phyloP scores from a whole-genome alignment of 805 yeast genomes.

The Saccharomyces mikatae region DNA sequence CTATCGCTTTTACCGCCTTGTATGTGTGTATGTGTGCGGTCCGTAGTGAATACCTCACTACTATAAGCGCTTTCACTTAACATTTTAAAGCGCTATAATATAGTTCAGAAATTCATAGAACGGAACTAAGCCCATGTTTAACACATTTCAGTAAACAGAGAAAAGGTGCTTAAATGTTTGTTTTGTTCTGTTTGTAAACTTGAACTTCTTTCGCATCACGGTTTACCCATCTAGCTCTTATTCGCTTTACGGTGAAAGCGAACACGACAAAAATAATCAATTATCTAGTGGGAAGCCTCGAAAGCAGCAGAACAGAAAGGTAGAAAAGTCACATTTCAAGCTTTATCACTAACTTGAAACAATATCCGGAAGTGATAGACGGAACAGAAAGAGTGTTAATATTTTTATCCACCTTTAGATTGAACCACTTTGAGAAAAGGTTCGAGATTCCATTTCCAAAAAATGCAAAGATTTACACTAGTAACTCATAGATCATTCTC shows the following conservation, averaged over 20 bases:
- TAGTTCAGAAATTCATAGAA: background rate
- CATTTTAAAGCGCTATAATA: background rate
- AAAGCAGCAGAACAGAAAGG: background rate
- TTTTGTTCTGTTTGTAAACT: background rate
- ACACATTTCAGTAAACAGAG: background rate
- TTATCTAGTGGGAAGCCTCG: background rate
- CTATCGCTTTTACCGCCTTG: too few relatives aligned
- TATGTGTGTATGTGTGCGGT: too few relatives aligned
- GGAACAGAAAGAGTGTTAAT: background rate
- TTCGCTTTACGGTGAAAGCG: background rate
- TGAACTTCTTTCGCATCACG: background rate
- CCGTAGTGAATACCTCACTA: too few relatives aligned
- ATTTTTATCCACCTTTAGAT: background rate
- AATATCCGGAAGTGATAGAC: background rate
- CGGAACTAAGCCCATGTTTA: background rate
- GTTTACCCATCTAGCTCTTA: background rate
- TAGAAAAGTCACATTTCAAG: background rate
- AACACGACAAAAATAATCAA: background rate
- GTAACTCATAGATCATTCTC: conserved; percentile 16
- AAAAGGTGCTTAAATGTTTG: background rate
- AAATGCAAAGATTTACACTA: conserved; percentile 7
- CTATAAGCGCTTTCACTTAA: too few relatives aligned
- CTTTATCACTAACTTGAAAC: background rate
- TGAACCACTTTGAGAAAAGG: background rate
- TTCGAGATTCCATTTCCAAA: background rate